A percentile compares a stretch with the other conserved stretches of the same genome.
phyloP scores from a whole-genome alignment of 2,329 filamentous ascomycete genomes.

The Sordariomycetes sp. region DNA sequence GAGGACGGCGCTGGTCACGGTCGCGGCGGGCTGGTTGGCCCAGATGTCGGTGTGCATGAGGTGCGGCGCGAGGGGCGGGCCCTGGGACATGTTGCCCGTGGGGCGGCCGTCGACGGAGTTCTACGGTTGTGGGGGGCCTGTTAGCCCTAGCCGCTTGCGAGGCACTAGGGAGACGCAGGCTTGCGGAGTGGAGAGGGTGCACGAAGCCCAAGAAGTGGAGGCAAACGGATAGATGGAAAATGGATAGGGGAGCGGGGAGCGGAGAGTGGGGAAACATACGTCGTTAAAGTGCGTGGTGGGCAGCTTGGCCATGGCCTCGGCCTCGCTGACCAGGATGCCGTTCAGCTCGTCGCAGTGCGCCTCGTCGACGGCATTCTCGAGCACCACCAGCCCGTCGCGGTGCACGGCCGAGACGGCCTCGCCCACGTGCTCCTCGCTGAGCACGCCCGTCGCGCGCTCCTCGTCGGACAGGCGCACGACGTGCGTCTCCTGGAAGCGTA shows the following conservation, averaged over 20 bases:
- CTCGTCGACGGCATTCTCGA: conserved; percentile 6
- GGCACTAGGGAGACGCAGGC: too few species aligned
- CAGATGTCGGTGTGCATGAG: conserved; percentile 10
- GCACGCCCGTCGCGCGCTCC: conserved; percentile 13
- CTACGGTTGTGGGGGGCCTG: not conserved
- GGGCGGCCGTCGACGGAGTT: conserved; percentile 8
- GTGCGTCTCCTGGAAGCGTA: conserved; percentile 2
- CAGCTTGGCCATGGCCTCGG: conserved; percentile 7
- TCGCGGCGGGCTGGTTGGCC: conserved; percentile 7
- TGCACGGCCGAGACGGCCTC: conserved; percentile 5
- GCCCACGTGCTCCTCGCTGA: conserved; percentile 8
- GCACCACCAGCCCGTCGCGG: conserved; percentile 7
- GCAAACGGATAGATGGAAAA: too few species aligned
- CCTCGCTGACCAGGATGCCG: conserved; percentile 5
- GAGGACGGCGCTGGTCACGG: conserved; percentile 3
- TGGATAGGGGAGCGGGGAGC: too few species aligned
- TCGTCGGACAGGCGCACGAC: conserved; percentile 11
- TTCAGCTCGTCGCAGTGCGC: conserved; percentile 6
- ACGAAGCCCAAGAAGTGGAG: too few species aligned
- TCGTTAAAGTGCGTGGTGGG: conserved; percentile 10
- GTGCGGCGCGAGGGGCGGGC: conserved; percentile 8
- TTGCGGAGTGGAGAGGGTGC: too few species aligned
- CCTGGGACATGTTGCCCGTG: conserved; percentile 11
- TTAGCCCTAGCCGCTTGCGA: too few species aligned
- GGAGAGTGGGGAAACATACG: not conserved